Percentiles rank a stretch among this genome's conserved stretches.
Conservation (phyloP, 371 early-diverging fungal species). For the Dinochytrium kinnereticum region DNA sequence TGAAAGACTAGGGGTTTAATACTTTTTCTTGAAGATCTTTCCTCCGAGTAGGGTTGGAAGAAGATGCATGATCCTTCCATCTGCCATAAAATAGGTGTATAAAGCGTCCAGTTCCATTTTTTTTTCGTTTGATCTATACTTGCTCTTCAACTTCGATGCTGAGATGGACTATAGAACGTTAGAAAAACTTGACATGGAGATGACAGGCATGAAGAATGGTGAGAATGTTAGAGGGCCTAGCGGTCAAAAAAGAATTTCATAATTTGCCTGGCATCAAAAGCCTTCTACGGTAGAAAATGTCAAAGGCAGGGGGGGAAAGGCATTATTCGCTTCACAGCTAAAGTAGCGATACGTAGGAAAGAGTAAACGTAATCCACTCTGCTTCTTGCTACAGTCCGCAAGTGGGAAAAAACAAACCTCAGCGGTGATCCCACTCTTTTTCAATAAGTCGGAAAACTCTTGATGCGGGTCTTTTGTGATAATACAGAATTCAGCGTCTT, state of each 20-base stretch:
- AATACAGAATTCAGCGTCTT: slow-evolving; percentile 73
- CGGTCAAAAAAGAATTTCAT: too few species aligned
- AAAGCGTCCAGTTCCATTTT: slow-evolving; percentile 71
- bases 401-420: slow-evolving; percentile 26
- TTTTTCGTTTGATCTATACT: slow-evolving; percentile 78
- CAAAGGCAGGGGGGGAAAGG: too few species aligned
- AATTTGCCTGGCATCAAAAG: too few species aligned
- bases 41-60: slow-evolving; percentile 86
- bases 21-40: slow-evolving; percentile 80
- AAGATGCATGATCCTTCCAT: slow-evolving; percentile 73
- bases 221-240: too few species aligned
- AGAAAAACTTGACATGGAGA: too few species aligned
- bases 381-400: too few species aligned
- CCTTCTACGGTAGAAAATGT: too few species aligned
- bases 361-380: too few species aligned
- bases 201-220: too few species aligned
- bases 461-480: slow-evolving; percentile 85
- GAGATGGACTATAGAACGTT: slow-evolving; percentile 71
- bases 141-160: slow-evolving; percentile 73
- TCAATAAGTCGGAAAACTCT: slow-evolving; percentile 71
- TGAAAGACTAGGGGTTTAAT: background rate
- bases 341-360: too few species aligned
- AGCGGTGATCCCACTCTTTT: slow-evolving; percentile 47
- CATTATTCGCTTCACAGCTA: too few species aligned
- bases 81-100: slow-evolving; percentile 86